Evolutionary conservation across 331 rosid genomes (phyloP), one percentile per base, ranked within the genome.

Genomic region (Saraca asoca): DNA sequence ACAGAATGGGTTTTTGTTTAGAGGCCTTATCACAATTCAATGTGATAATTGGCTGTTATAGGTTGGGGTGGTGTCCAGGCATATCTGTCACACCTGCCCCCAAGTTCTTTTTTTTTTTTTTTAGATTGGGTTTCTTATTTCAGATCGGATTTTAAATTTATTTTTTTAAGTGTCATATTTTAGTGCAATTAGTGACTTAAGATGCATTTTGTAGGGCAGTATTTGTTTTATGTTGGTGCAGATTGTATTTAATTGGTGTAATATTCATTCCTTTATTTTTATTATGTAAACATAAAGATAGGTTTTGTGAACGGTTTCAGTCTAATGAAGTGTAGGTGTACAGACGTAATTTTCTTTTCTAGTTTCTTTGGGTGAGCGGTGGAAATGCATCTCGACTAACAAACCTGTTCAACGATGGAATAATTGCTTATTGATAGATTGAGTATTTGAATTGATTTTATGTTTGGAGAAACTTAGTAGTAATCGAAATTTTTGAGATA

Each of bases 1-100:
- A 87, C 89, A 37, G 49, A 78, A 76, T 86, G 84, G 91, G 84
- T 74, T 81, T 77, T 85, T 80, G 70, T 77, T 68, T 55, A 62
- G 69, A 68, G 68, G 90, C 81, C 88, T 60, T 64, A 75, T 82
- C 95, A 74, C 87, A 38, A 12, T 69, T 66, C 31, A 64, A 58
- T 18, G 88, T 83, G 97, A 91, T 71, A 43, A 72, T 78, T 62
- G 80, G 89, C 80, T n/a, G 41, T 60, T 35, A 52, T 75, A 67
- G 83, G 67, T 52, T 63, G 72, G 49, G 70, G 85, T 45, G 45
- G 83, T 39, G 43, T 39, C 43, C 83, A 43, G 64, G 37, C 61
- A 53, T 29, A 46, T 44, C 77, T 49, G 81, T 63, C 62, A 68
- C 64, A 73, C 71, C 77, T 62, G 80, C 83, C 72, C 72, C 60